Evolutionary conservation across 1,139 yeast genomes (phyloP).

Genomic region (Geotrichum restrictum): DNA sequence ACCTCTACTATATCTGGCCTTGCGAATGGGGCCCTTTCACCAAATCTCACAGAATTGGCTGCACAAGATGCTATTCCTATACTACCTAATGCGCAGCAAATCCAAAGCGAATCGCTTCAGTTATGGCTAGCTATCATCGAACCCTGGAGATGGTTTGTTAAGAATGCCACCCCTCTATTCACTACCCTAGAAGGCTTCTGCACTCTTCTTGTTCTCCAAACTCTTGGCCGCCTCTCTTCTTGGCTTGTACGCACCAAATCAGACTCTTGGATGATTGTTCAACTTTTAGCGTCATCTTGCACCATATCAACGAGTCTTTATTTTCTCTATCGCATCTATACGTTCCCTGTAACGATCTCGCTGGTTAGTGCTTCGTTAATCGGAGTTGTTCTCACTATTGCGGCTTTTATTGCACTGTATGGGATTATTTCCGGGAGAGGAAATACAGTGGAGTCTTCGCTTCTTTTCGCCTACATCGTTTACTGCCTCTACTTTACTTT

Average conservation of each 20-base stretch:
- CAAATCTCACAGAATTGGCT: slow-evolving; percentile 16
- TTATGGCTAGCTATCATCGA: slow-evolving; percentile 43
- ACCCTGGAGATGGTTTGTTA: slow-evolving; percentile 67
- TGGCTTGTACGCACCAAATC: slow-evolving; percentile 66
- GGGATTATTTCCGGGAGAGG: slow-evolving; percentile 84
- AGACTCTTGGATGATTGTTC: slow-evolving; percentile 75
- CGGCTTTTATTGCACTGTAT: slow-evolving; percentile 69
- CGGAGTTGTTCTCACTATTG: slow-evolving; percentile 78
- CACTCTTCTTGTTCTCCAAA: slow-evolving; percentile 81
- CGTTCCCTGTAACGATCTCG: slow-evolving; percentile 62
- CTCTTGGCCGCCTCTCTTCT: slow-evolving; percentile 76
- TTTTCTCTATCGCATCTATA: slow-evolving; percentile 78
- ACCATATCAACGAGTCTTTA: slow-evolving; percentile 72
- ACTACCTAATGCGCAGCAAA: slow-evolving; percentile 1
- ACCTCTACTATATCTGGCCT: slow-evolving; percentile 26
- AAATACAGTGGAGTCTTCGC: slow-evolving; percentile 80
- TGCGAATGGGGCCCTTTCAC: slow-evolving; percentile 5
- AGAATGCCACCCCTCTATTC: slow-evolving; percentile 82
- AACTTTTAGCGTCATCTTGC: slow-evolving; percentile 69
- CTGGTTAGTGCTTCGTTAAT: slow-evolving; percentile 74
- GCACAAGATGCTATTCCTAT: neutral
- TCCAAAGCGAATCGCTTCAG: slow-evolving; percentile 15
- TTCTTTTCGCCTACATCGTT: slow-evolving; percentile 84
- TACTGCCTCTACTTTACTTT: slow-evolving; percentile 88
- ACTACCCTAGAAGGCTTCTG: slow-evolving; percentile 91